These are phyloP conservation scores for Lachancea sp. DNA, from an alignment of 805 yeast species.

Conservation along the genomic window DNA sequence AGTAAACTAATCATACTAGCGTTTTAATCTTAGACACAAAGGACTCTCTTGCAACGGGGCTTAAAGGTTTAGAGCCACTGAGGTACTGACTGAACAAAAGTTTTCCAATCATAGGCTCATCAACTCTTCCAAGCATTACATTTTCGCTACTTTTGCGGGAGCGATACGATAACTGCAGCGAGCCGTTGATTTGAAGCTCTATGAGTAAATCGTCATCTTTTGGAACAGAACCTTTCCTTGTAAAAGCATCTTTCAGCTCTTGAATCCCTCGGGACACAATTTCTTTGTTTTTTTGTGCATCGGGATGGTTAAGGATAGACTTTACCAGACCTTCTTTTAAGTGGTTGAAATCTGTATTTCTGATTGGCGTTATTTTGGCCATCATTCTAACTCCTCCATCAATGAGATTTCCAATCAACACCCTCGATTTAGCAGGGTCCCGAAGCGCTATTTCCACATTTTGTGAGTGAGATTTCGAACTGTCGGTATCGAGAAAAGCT, in stretches of 20 bases:
- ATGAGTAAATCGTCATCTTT: slow-evolving; percentile 64
- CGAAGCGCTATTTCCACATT: slow-evolving; percentile 40
- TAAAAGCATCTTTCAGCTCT: slow-evolving; percentile 57
- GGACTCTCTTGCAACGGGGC: slow-evolving; percentile 25
- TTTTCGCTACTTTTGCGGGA: slow-evolving; percentile 35
- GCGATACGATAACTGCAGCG: slow-evolving; percentile 40
- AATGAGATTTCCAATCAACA: slow-evolving; percentile 50
- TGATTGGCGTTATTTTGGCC: slow-evolving; percentile 75
- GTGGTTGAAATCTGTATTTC: slow-evolving; percentile 89
- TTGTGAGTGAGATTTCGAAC: slow-evolving; percentile 33
- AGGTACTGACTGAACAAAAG: slow-evolving; percentile 72
- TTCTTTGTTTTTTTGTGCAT: slow-evolving; percentile 45
- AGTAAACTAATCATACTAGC: background rate
- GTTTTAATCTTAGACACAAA: slow-evolving; percentile 17
- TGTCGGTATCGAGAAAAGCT: slow-evolving; percentile 33
- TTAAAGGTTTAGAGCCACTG: slow-evolving; percentile 43
- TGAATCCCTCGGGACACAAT: slow-evolving; percentile 56
- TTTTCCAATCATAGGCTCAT: slow-evolving; percentile 55
- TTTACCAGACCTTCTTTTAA: slow-evolving; percentile 83
- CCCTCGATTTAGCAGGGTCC: slow-evolving; percentile 47
- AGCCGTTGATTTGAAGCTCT: slow-evolving; percentile 45
- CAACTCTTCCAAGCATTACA: slow-evolving; percentile 49
- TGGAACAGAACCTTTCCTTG: slow-evolving; percentile 63
- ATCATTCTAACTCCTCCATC: slow-evolving; percentile 55
- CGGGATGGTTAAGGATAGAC: slow-evolving; percentile 62